Evolutionary conservation across 352 stramenopile species (phyloP).

Genomic region (Phytophthora syringae): DNA sequence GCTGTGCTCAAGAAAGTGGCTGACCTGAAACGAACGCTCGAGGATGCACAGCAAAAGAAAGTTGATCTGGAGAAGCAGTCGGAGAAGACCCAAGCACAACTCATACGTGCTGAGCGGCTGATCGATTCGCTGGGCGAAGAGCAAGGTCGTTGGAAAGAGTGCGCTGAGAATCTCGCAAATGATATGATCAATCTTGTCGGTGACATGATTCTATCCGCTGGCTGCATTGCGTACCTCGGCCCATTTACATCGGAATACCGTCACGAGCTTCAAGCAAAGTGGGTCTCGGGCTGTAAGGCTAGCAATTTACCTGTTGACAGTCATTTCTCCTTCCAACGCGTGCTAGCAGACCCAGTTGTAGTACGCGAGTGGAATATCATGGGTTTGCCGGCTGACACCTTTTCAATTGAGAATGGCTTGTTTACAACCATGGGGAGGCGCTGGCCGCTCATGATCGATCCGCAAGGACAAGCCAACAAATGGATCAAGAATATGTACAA

Average conservation of each 20-base stretch:
- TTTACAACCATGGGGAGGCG: slow-evolving; percentile 91
- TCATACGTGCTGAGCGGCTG: slow-evolving; percentile 90
- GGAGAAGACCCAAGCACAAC: slow-evolving; percentile 85
- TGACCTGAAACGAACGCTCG: slow-evolving; percentile 87
- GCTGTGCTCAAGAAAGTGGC: slow-evolving; percentile 87
- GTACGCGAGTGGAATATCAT: slow-evolving; percentile 94
- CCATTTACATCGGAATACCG: slow-evolving; percentile 91
- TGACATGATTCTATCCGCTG: slow-evolving; percentile 93
- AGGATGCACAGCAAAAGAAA: slow-evolving; percentile 93
- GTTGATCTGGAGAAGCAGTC: slow-evolving; percentile 91
- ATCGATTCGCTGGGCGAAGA: slow-evolving; percentile 92
- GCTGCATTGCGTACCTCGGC: slow-evolving; percentile 93
- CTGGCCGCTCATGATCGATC: slow-evolving; percentile 96
- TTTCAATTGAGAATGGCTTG: slow-evolving; percentile 94
- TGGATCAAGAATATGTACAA: slow-evolving; percentile 96
- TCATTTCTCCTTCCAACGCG: slow-evolving; percentile 86
- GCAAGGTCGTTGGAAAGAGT: slow-evolving; percentile 91
- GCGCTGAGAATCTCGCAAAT: slow-evolving; percentile 66
- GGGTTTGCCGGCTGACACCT: slow-evolving; percentile 91
- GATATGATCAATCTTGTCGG: slow-evolving; percentile 94
- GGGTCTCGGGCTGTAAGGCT: slow-evolving; percentile 83
- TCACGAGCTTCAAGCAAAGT: slow-evolving; percentile 84
- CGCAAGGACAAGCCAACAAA: slow-evolving; percentile 94
- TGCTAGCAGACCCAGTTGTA: slow-evolving; percentile 86
- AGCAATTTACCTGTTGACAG: slow-evolving; percentile 84